Evolutionary conservation across 371 early-diverging fungal genomes (phyloP).

Genomic region (Chytridiales sp.): DNA sequence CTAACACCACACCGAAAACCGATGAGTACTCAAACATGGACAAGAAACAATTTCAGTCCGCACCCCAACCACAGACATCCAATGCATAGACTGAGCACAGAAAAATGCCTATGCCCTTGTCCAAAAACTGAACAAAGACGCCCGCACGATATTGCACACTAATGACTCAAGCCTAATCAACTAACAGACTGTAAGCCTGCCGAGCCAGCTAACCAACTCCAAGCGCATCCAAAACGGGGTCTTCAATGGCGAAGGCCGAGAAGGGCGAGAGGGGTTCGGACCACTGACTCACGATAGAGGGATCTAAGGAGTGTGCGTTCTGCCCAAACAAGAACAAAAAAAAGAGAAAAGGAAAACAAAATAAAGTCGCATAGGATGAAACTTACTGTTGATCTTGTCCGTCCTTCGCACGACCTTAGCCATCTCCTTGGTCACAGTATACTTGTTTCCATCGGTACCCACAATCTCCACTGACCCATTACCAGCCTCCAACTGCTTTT

Average conservation of each 20-base stretch:
- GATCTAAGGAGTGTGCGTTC: conserved; percentile 51
- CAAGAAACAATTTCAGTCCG: no score
- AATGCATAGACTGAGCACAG: no score
- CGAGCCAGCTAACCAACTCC: conserved; percentile 16
- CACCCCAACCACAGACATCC: no score
- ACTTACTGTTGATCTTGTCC: conserved; percentile 75
- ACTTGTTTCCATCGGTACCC: conserved; percentile 67
- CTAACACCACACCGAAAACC: no score
- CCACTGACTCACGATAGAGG: conserved; percentile 38
- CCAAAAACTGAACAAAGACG: no score
- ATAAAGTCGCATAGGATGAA: no score
- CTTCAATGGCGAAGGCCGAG: conserved; percentile 4
- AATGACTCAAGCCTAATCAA: conserved; percentile 53
- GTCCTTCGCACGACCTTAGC: conserved; percentile 70
- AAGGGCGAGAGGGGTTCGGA: background rate
- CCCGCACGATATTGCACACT: conserved; percentile 40
- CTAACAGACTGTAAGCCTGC: conserved; percentile 26
- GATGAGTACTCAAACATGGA: no score
- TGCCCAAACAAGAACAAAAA: background rate
- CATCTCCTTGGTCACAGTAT: conserved; percentile 71
- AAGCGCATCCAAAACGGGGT: background rate
- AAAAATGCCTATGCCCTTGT: no score
- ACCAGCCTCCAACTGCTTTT: conserved; percentile 38
- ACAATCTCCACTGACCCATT: conserved; percentile 44
- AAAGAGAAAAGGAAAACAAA: background rate